phyloP scores from a whole-genome alignment of 139 green algal species.

The Micromonas commoda region DNA sequence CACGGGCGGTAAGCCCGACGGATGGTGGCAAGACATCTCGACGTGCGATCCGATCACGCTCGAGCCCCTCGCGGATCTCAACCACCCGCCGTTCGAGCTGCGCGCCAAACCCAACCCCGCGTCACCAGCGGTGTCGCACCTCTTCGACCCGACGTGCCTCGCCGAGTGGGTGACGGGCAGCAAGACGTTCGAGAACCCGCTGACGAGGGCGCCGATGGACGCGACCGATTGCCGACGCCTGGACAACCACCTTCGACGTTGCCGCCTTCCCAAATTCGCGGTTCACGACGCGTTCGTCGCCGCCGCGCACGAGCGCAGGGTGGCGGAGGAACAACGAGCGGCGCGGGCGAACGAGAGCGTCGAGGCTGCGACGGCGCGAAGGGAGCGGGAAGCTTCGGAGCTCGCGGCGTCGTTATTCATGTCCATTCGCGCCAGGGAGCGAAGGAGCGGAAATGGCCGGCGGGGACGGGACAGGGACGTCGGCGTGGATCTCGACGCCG shows the following conservation, averaged over 20 bases:
- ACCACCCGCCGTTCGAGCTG: slow-evolving; percentile 15
- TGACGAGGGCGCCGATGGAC: slow-evolving; percentile 5
- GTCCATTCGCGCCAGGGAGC: slow-evolving; percentile 2
- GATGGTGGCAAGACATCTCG: not conserved
- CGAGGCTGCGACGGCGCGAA: not conserved
- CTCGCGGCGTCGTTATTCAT: slow-evolving; percentile 17
- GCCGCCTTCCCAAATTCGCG: slow-evolving; percentile 1
- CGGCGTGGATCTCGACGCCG: not conserved
- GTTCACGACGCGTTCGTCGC: not conserved
- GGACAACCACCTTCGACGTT: not conserved
- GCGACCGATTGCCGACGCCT: not conserved
- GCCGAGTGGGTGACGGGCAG: slow-evolving; percentile 12
- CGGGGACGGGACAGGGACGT: not conserved
- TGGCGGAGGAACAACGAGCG: not conserved
- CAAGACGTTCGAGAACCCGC: slow-evolving; percentile 21
- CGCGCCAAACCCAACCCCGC: not conserved
- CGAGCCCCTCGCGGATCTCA: not conserved
- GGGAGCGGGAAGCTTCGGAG: not conserved
- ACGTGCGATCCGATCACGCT: slow-evolving; percentile 21
- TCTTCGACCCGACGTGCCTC: not conserved
- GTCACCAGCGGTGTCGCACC: not conserved
- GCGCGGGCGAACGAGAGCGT: not conserved
- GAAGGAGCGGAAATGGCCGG: not conserved
- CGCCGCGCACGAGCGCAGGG: not conserved
- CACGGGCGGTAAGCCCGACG: too few relatives aligned